Percentiles rank a stretch among this genome's conserved stretches.
These are phyloP conservation scores for Sophora flavescens DNA, from an alignment of 306 rosid genomes.

Conservation along the genomic window DNA sequence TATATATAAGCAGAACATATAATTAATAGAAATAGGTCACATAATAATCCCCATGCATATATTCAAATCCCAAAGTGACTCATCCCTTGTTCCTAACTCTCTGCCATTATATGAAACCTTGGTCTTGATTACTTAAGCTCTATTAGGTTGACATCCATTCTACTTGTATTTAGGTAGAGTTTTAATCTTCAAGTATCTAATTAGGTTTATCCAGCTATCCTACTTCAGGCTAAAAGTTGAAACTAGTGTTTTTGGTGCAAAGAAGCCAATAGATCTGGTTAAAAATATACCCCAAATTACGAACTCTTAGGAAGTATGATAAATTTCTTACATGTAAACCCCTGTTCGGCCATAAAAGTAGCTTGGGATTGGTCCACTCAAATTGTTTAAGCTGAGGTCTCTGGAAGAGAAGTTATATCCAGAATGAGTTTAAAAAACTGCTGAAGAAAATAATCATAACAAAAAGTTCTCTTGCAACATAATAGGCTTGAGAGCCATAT, in stretches of 20 bases:
- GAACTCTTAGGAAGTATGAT: background rate
- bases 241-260: conserved; percentile 3
- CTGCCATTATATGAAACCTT: no score
- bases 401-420: conserved; percentile 50
- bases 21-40: background rate
- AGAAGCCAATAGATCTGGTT: conserved; percentile 9
- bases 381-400: conserved; percentile 83
- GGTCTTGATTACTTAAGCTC: no score
- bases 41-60: background rate
- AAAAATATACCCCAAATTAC: conserved; percentile 9
- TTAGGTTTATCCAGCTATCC: no score
- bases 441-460: background rate
- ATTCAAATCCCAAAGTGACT: background rate
- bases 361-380: conserved; percentile 67
- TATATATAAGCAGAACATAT: background rate
- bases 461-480: background rate
- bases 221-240: background rate
- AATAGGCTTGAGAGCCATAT: background rate
- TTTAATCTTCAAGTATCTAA: no score
- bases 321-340: conserved; percentile 56
- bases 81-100: no score
- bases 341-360: conserved; percentile 41
- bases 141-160: no score
- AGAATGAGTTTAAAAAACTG: conserved; percentile 16
- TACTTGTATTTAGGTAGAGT: no score